phyloP scores from a whole-genome alignment of 176 grass and related monocot species.

The Hsuehochloa calcarea region DNA sequence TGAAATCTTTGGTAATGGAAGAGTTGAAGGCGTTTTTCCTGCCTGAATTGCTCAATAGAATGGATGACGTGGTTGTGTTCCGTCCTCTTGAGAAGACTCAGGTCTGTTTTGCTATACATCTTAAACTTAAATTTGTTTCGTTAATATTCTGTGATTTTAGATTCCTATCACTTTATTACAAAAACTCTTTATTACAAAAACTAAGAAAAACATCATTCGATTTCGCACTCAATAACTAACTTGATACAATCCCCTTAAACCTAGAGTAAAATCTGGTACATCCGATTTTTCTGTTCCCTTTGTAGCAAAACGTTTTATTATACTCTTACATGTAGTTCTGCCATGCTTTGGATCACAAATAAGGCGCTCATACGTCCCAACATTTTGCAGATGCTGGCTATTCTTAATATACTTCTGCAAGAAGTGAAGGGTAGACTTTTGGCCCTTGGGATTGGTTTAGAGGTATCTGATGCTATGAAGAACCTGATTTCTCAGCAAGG shows the following conservation, averaged over 20 bases:
- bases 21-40: slow-evolving; percentile 89
- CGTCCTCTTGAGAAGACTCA: slow-evolving; percentile 80
- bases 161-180: neutral
- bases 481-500: slow-evolving; percentile 69
- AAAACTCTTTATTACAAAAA: neutral
- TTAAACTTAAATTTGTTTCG: slow-evolving; percentile 4
- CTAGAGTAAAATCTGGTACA: neutral
- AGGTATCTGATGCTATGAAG: slow-evolving; percentile 64
- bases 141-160: neutral
- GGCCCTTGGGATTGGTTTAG: slow-evolving; percentile 58
- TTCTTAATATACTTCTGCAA: slow-evolving; percentile 78
- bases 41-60: slow-evolving; percentile 91
- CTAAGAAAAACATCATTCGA: neutral
- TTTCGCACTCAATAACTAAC: neutral
- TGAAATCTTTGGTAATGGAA: slow-evolving; percentile 85
- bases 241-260: neutral
- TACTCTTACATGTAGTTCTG: neutral
- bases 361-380: neutral
- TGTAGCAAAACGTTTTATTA: neutral
- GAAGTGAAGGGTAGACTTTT: slow-evolving; percentile 79
- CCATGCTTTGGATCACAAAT: slow-evolving; percentile 1
- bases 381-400: slow-evolving; percentile 70
- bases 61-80: slow-evolving; percentile 96
- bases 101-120: slow-evolving; percentile 42
- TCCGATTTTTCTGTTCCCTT: neutral